A percentile compares a stretch with the other conserved stretches of the same genome.
phyloP scores from a whole-genome alignment of 495 filamentous ascomycete genomes.

The Aspergillus steynii region DNA sequence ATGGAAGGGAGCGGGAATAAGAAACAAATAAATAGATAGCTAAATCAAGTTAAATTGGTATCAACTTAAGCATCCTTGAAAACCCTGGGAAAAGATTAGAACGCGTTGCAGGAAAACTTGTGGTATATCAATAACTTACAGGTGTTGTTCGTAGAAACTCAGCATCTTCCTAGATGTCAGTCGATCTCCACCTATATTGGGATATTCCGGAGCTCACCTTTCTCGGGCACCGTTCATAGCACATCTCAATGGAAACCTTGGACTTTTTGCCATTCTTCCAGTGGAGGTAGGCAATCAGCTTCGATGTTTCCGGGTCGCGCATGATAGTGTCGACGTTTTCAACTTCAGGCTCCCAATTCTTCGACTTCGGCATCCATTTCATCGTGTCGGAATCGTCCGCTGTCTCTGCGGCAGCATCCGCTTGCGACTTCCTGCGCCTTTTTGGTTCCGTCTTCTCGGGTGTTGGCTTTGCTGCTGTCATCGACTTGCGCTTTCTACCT shows the following conservation, averaged over 20 bases:
- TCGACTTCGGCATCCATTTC: conserved; percentile 50
- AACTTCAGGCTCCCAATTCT: conserved; percentile 60
- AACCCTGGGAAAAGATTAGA: conserved; percentile 34
- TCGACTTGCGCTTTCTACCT: conserved; percentile 42
- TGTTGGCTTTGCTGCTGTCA: conserved; percentile 31
- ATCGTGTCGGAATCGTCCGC: conserved; percentile 15
- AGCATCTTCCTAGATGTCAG: conserved; percentile 41
- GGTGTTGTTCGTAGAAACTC: conserved; percentile 47
- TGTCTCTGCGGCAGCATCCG: conserved; percentile 23
- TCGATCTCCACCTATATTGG: neutral
- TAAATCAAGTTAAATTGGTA: conserved; percentile 1
- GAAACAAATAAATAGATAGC: neutral
- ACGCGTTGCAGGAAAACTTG: neutral
- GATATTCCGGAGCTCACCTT: conserved; percentile 24
- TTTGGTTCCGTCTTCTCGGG: conserved; percentile 22
- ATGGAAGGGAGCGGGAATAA: neutral
- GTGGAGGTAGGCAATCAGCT: conserved; percentile 51
- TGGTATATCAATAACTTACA: conserved; percentile 31
- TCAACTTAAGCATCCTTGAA: conserved; percentile 34
- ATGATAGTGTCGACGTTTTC: conserved; percentile 57
- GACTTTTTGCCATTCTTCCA: conserved; percentile 56
- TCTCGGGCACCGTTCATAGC: conserved; percentile 43
- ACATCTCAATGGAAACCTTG: conserved; percentile 36
- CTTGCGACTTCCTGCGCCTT: conserved; percentile 22
- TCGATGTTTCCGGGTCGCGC: conserved; percentile 40